A percentile compares a stretch with the other conserved stretches of the same genome.
Evolutionary conservation across 2,329 filamentous ascomycete species (phyloP).

Genomic region (Mycocentrospora acerina): DNA sequence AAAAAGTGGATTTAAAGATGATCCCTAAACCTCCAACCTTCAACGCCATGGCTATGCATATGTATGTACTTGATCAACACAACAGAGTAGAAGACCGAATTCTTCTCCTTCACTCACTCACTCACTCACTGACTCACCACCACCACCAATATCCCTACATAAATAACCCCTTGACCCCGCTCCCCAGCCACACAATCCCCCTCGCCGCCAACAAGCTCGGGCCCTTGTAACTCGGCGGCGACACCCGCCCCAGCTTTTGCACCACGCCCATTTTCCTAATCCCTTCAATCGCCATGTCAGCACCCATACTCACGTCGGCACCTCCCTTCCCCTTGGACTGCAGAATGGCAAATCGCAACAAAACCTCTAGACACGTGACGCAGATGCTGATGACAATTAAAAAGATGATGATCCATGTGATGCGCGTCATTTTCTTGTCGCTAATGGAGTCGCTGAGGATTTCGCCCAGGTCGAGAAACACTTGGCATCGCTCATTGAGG

Average conservation of each 20-base stretch:
- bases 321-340: conserved; percentile 24
- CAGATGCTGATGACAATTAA: conserved; percentile 88
- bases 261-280: background rate
- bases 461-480: conserved; percentile 94
- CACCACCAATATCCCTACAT: background rate
- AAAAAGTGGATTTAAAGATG: no score
- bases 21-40: no score
- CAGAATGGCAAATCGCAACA: conserved; percentile 67
- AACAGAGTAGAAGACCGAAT: no score
- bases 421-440: conserved; percentile 91
- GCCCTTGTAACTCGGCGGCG: conserved; percentile 22
- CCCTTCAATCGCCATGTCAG: no score
- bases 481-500: conserved; percentile 92
- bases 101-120: no score
- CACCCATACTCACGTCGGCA: conserved; percentile 3
- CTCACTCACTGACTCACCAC: background rate
- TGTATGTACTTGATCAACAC: no score
- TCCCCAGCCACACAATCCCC: conserved; percentile 23
- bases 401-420: conserved; percentile 98
- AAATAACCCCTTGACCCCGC: conserved; percentile 20
- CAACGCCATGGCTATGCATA: no score
- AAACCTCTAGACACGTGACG: conserved; percentile 87
- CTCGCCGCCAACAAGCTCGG: conserved; percentile 30
- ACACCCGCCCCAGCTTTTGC: conserved; percentile 10
- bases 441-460: conserved; percentile 90